Evolutionary conservation across 2,329 filamentous ascomycete genomes (phyloP).

Genomic region (Alternaria sp.): DNA sequence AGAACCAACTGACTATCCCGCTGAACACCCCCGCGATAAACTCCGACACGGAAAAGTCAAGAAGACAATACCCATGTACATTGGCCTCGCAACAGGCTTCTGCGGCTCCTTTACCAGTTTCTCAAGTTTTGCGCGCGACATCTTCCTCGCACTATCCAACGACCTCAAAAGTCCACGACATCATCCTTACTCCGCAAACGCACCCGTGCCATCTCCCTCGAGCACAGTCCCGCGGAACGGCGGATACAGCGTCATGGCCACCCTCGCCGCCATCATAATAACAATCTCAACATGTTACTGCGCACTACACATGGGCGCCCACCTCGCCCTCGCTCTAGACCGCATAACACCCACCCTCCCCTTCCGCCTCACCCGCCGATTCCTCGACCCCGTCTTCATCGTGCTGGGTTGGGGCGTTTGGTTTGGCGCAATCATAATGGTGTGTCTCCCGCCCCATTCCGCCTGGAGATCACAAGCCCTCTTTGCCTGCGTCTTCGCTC

Average conservation of each 20-base stretch:
- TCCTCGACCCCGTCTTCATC: conserved; percentile 70
- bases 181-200: conserved; percentile 41
- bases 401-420: conserved; percentile 76
- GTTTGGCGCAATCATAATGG: conserved; percentile 77
- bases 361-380: conserved; percentile 63
- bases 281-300: conserved; percentile 75
- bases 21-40: conserved; percentile 22
- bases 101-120: conserved; percentile 92
- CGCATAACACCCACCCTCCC: conserved; percentile 68
- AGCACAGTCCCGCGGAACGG: conserved; percentile 64
- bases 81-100: conserved; percentile 85
- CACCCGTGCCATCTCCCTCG: conserved; percentile 41
- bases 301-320: conserved; percentile 75
- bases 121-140: conserved; percentile 82
- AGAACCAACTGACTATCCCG: conserved; percentile 26
- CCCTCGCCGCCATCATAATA: conserved; percentile 76
- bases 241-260: conserved; percentile 83
- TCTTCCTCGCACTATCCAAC: conserved; percentile 81
- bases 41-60: conserved; percentile 64
- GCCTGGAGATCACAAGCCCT: conserved; percentile 78
- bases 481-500: conserved; percentile 83
- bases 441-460: conserved; percentile 72
- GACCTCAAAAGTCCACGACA: conserved; percentile 66
- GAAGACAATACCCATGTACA: conserved; percentile 87
- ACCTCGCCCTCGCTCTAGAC: conserved; percentile 72